These are phyloP conservation scores for Wallacemonas collosoma DNA, from an alignment of 208 protist species.

Conservation along the genomic window DNA sequence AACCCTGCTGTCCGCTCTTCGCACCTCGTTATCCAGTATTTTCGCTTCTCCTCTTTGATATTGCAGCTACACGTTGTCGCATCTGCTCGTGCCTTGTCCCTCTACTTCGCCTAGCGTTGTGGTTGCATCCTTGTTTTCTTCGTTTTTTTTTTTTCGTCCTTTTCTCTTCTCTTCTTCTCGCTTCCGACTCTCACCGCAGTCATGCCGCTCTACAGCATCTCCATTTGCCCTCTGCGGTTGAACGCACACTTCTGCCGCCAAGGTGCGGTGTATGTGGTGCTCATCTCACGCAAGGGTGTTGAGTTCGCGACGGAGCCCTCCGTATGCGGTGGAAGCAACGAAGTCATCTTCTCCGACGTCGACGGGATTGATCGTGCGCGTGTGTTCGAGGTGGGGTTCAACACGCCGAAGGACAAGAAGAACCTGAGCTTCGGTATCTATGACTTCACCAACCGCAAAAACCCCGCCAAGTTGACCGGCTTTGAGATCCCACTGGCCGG, in stretches of 20 bases:
- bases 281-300: slow-evolving; percentile 74
- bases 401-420: slow-evolving; percentile 78
- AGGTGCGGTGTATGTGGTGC: slow-evolving; percentile 65
- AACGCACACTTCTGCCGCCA: slow-evolving; percentile 72
- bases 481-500: slow-evolving; percentile 86
- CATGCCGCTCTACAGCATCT: slow-evolving; percentile 82
- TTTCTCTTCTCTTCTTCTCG: slow-evolving; percentile 11
- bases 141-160: slow-evolving; percentile 15
- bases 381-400: slow-evolving; percentile 73
- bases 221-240: slow-evolving; percentile 75
- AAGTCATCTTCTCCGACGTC: slow-evolving; percentile 73
- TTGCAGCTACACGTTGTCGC: background rate
- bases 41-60: too few relatives aligned
- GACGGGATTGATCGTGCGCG: slow-evolving; percentile 45
- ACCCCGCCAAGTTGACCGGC: slow-evolving; percentile 76
- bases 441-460: slow-evolving; percentile 81
- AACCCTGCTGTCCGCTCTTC: too few relatives aligned
- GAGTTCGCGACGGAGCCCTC: slow-evolving; percentile 71
- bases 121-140: slow-evolving; percentile 17
- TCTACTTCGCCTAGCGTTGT: background rate
- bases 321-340: slow-evolving; percentile 53
- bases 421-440: slow-evolving; percentile 81
- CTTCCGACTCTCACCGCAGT: background rate
- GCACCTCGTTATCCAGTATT: too few relatives aligned
- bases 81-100: background rate